Base-by-base conservation (phyloP, 176 grass and related monocot genomes). In the Oryza glaberrima region DNA sequence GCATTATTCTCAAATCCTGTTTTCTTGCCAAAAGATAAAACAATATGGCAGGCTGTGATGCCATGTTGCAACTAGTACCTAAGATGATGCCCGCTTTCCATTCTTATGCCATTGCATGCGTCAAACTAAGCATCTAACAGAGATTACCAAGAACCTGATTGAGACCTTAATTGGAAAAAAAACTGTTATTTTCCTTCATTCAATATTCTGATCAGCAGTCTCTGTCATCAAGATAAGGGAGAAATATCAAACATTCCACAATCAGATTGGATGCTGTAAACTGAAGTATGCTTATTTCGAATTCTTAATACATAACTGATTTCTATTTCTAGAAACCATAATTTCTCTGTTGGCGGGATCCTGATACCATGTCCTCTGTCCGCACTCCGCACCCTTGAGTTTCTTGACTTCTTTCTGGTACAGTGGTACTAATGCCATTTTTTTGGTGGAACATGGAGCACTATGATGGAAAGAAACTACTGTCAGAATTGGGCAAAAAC, bases 91-190 rank as follows among this genome's bases (percentile, higher is more conserved):
- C 11, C 8, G 12, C 26, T 7, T 36, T 75, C 6, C 82, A 83
- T 25, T 77, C 36, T 30, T 17, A 63, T 11, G 34, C 49, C 56
- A 73, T 34, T 9, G 13, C 56, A 9, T 45, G 32, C 44, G 12
- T 45, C 22, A 51, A 28, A 77, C 74, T 20, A 77, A 58, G 7
- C 58, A 43, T 56, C 11, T 22, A 38, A 56, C 56, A 77, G 13
- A 41, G 54, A 54, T 69, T n/a, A 67, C 79, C 17, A 73, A 15
- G 38, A 84, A 35, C 35, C 82, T n/a, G 56, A 79, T 75, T 13
- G 26, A 45, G 35, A 75, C 22, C n/a, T 68, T 79, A 16, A 25
- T 61, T 80, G 54, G 20, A 61, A 38, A 38, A 38, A 38, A 38
- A 38, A 38, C 5, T 6, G 36, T 6, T 6, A 38, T 38, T 38